These are phyloP conservation scores for Eragrostis curvula DNA, from an alignment of 176 grass and related monocot genomes.

Conservation along the genomic window DNA sequence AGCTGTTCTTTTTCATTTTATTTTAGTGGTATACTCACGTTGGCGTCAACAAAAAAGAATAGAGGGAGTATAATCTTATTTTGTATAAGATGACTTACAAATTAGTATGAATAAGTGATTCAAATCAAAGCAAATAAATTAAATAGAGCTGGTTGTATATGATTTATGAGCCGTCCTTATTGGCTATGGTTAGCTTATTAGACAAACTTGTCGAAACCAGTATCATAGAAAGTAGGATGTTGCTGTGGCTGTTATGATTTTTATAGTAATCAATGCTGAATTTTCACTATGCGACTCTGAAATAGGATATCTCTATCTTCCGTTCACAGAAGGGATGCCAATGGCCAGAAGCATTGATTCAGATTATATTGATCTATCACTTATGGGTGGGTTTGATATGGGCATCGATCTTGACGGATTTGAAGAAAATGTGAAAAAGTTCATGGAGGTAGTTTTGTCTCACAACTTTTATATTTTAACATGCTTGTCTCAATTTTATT, in stretches of 20 bases:
- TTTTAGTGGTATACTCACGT: background rate
- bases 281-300: slow-evolving; percentile 25
- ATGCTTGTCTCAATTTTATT: slow-evolving; percentile 8
- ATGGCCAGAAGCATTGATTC: slow-evolving; percentile 39
- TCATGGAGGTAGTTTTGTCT: slow-evolving; percentile 47
- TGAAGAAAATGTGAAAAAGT: slow-evolving; percentile 51
- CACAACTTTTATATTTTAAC: slow-evolving; percentile 18
- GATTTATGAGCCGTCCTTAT: background rate
- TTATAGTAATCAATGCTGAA: background rate
- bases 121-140: slow-evolving; percentile 1
- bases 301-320: slow-evolving; percentile 17
- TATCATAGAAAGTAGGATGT: background rate
- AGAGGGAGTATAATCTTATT: too few species aligned
- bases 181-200: background rate
- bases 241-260: background rate
- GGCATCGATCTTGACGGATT: slow-evolving; percentile 36
- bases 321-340: background rate
- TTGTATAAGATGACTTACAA: background rate
- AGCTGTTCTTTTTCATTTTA: background rate
- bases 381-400: slow-evolving; percentile 44
- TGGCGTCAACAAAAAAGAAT: too few species aligned
- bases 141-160: background rate
- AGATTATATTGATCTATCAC: slow-evolving; percentile 33
- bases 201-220: background rate
- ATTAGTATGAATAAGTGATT: background rate